Percentiles rank a stretch among this genome's conserved stretches.
These are phyloP conservation scores for Fonsecaea nubica DNA, from an alignment of 2,329 filamentous ascomycete genomes.

Conservation along the genomic window DNA sequence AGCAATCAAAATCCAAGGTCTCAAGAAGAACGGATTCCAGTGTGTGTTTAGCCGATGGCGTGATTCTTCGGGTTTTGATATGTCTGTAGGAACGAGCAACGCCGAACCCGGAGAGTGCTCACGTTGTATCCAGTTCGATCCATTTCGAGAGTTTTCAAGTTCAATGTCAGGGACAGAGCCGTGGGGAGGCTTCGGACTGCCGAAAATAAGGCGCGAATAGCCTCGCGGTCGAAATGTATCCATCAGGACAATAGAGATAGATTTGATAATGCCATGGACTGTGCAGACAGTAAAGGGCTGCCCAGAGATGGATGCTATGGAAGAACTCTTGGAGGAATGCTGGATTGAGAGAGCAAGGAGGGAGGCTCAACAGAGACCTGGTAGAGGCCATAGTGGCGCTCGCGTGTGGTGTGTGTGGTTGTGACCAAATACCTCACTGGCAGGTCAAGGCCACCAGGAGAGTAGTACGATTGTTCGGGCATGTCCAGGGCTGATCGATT, in stretches of 20 bases:
- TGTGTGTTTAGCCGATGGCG: constrained; percentile 14
- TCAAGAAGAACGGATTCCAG: constrained; percentile 32
- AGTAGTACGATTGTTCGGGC: too few relatives aligned
- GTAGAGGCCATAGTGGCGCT: not conserved
- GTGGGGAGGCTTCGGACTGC: not conserved
- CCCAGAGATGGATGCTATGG: not conserved
- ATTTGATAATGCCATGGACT: not conserved
- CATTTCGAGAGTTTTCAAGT: not conserved
- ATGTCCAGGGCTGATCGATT: too few relatives aligned
- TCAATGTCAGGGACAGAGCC: constrained; percentile 1
- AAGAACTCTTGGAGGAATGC: not conserved
- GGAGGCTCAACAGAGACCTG: not conserved
- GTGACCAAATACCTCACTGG: too few relatives aligned
- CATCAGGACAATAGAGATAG: not conserved
- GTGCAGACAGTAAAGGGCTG: not conserved
- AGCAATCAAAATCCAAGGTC: constrained; percentile 27
- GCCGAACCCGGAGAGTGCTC: constrained; percentile 13
- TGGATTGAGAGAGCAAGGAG: not conserved
- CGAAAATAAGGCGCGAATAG: constrained; percentile 18
- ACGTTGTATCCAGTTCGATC: not conserved
- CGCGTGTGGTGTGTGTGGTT: not conserved
- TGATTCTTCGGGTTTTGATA: not conserved
- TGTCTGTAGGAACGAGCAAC: constrained; percentile 9
- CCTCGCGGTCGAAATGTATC: constrained; percentile 9
- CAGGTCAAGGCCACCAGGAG: too few relatives aligned